Percentiles rank a stretch among this genome's conserved stretches.
These are phyloP conservation scores for Fusarium sp. DNA, from an alignment of 2,329 filamentous ascomycete species.

Conservation along the genomic window DNA sequence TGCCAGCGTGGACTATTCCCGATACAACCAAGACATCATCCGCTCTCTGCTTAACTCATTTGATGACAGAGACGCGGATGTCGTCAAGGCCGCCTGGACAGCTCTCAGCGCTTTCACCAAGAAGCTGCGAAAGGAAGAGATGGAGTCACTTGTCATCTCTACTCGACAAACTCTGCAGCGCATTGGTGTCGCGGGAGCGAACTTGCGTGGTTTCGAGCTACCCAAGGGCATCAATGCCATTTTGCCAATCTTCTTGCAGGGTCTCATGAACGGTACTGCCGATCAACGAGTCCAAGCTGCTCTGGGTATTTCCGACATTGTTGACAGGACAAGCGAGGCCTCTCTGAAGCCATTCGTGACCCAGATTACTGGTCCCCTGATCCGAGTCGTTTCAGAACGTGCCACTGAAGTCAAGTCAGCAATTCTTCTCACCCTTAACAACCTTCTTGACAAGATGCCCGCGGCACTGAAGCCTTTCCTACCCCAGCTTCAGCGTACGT, in stretches of 20 bases:
- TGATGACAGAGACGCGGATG: conserved; percentile 84
- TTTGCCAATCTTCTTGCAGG: conserved; percentile 96
- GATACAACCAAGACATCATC: conserved; percentile 96
- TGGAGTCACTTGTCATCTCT: conserved; percentile 91
- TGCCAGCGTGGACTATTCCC: conserved; percentile 88
- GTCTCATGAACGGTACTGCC: conserved; percentile 94
- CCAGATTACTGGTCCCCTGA: conserved; percentile 96
- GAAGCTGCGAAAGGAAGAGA: conserved; percentile 94
- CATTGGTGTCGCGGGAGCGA: conserved; percentile 87
- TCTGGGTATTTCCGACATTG: conserved; percentile 93
- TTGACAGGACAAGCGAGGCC: conserved; percentile 90
- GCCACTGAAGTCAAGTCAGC: conserved; percentile 97
- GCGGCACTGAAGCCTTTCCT: conserved; percentile 96
- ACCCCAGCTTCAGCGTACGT: conserved; percentile 95
- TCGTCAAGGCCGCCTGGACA: conserved; percentile 91
- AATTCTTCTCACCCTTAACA: conserved; percentile 94
- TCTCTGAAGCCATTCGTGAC: conserved; percentile 95
- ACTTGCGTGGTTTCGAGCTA: conserved; percentile 88
- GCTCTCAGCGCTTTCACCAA: conserved; percentile 91
- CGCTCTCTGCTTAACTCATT: conserved; percentile 92
- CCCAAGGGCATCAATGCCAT: conserved; percentile 98
- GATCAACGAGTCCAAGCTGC: conserved; percentile 95
- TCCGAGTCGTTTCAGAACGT: conserved; percentile 96
- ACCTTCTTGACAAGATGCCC: conserved; percentile 96
- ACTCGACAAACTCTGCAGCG: conserved; percentile 89